Conservation (phyloP, 2,329 filamentous ascomycete species). For the Graphilbum sp. region DNA sequence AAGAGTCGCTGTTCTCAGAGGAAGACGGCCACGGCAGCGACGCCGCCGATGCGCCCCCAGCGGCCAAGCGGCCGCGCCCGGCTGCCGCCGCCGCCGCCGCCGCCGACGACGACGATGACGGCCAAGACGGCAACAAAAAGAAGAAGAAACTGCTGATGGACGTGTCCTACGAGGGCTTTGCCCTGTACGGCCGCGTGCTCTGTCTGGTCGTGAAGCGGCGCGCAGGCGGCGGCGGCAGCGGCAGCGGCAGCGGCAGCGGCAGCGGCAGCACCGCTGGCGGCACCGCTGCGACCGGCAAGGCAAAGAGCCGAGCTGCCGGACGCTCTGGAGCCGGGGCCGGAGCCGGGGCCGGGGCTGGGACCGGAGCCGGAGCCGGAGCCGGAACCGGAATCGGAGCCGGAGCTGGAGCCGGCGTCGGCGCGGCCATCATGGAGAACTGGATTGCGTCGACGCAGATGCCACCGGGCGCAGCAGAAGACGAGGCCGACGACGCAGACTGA, state of each 20-base stretch:
- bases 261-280: conserved; percentile 3
- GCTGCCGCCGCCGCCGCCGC: too few species aligned
- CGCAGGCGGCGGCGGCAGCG: conserved; percentile 20
- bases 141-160: conserved; percentile 85
- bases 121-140: conserved; percentile 31
- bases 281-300: conserved; percentile 4
- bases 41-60: not conserved
- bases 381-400: not conserved
- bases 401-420: conserved; percentile 23
- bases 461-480: conserved; percentile 13
- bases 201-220: conserved; percentile 77
- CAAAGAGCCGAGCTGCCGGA: conserved; percentile 11
- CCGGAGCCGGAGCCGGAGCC: too few species aligned
- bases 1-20: not conserved
- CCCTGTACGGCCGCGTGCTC: conserved; percentile 83
- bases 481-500: not conserved
- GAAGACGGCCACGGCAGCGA: not conserved
- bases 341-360: too few species aligned
- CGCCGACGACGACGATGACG: conserved; percentile 11
- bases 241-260: conserved; percentile 11
- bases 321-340: not conserved
- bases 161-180: conserved; percentile 87
- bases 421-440: conserved; percentile 71
- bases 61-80: too few species aligned
- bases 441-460: conserved; percentile 62